Conservation (phyloP, 257 asterid species). For the Lycium ferocissimum region DNA sequence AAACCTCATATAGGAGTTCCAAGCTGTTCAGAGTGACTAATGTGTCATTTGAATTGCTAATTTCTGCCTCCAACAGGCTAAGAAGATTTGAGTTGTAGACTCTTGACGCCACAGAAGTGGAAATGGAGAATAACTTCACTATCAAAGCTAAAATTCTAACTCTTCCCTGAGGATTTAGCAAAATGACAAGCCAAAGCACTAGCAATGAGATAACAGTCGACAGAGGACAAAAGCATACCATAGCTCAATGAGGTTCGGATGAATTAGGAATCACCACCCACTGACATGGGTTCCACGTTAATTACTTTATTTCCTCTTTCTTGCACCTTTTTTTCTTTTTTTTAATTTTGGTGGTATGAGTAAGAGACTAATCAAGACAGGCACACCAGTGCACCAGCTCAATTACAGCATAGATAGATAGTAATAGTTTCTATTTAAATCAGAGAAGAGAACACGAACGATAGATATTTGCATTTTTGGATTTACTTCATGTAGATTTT, state of each 20-base stretch:
- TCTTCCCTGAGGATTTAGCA: conserved; percentile 66
- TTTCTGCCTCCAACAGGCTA: conserved; percentile 77
- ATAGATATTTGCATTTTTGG: neutral
- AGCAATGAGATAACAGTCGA: neutral
- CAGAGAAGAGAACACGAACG: neutral
- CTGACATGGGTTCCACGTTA: neutral
- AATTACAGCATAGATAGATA: neutral
- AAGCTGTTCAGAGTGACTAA: conserved; percentile 78
- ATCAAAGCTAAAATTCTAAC: conserved; percentile 87
- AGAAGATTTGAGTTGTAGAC: conserved; percentile 75
- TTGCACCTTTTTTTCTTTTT: neutral
- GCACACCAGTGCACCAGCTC: conserved; percentile 1
- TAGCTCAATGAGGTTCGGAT: conserved; percentile 17
- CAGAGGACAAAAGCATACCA: neutral
- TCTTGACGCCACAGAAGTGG: conserved; percentile 75
- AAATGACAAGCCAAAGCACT: conserved; percentile 34
- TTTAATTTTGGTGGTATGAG: neutral
- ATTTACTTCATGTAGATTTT: neutral
- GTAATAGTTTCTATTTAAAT: neutral
- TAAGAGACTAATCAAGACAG: neutral
- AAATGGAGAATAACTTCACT: conserved; percentile 89
- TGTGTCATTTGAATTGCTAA: conserved; percentile 64
- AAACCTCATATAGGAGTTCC: conserved; percentile 92
- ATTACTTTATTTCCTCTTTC: neutral
- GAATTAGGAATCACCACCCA: conserved; percentile 17